Evolutionary conservation across 192 early-diverging fungal species (phyloP).

Genomic region (Coemansia sp.): DNA sequence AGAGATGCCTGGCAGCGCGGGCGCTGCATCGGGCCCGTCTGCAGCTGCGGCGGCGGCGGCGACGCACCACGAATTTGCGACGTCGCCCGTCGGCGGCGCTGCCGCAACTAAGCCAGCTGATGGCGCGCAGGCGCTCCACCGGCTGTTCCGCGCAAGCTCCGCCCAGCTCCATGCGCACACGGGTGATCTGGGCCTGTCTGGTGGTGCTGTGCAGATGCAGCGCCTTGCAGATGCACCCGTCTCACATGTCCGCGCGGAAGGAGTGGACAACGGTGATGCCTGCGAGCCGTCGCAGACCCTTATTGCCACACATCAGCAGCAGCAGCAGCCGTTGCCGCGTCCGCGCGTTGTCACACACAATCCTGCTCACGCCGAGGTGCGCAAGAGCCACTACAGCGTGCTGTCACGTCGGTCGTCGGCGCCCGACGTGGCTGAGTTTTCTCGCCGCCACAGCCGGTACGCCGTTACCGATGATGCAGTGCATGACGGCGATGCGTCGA

Average conservation of each 20-base stretch:
- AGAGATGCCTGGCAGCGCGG: not conserved
- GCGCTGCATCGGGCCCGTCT: slow-evolving; percentile 15
- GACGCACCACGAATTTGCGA: not conserved
- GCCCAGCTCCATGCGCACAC: slow-evolving; percentile 18
- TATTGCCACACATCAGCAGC: not conserved
- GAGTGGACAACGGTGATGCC: too few relatives aligned
- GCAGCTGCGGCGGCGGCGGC: too few relatives aligned
- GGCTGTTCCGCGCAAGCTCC: slow-evolving; percentile 27
- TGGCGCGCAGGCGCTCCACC: slow-evolving; percentile 3
- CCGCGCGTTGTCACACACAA: slow-evolving; percentile 1
- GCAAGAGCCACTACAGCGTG: slow-evolving; percentile 38
- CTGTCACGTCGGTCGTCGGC: slow-evolving; percentile 42
- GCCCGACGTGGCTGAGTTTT: slow-evolving; percentile 32
- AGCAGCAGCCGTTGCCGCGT: too few relatives aligned
- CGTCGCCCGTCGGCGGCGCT: not conserved
- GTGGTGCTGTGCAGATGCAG: too few relatives aligned
- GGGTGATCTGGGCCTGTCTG: slow-evolving; percentile 2
- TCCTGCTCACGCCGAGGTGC: slow-evolving; percentile 6
- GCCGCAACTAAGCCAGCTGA: too few relatives aligned
- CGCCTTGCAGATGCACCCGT: not conserved
- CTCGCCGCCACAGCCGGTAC: slow-evolving; percentile 17
- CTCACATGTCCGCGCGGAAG: too few relatives aligned
- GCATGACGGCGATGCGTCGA: not conserved
- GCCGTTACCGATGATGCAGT: slow-evolving; percentile 1
- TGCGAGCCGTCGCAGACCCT: slow-evolving; percentile 3